Evolutionary conservation across 2,329 filamentous ascomycete genomes (phyloP), one percentile per base, ranked within the genome.

Genomic region (Pseudogymnoascus sp.): DNA sequence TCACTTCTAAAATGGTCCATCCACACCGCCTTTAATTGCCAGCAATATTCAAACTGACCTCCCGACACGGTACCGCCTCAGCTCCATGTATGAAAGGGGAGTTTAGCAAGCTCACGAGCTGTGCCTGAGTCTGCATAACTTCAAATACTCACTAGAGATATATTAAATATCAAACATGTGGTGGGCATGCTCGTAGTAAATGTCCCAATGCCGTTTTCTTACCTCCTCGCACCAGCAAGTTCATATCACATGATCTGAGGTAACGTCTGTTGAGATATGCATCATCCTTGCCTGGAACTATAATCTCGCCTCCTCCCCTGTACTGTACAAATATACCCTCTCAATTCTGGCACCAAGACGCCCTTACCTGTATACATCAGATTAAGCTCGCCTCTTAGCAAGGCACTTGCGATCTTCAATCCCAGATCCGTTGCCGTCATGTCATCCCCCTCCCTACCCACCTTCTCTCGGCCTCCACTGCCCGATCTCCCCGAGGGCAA

Each of bases 21-120:
- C n/a, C 25, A 53, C 47, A 53, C 47, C 47, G 47, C 47, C 47
- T 53, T 53, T 53, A 33, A 53, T 9, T 53, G 47, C 47, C n/a
- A 28, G 47, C 25, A 53, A 15, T 53, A 53, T 53, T 9, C n/a
- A 33, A 8, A 12, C 0, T 7, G n/a, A 18, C 5, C 2, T 11
- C 25, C 25, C 25, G 30, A 50, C 25, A 15, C 7, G 43, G 25
- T 50, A 50, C 43, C 43, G 43, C 43, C 43, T 30, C 5, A n/a
- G 6, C 28, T 53, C 28, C 18, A 18, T 53, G 5, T 14, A 12
- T 12, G 25, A 53, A 53, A 33, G n/a, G 25, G 7, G 4, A n/a
- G 28, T 53, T 33, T 12, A 33, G 33, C n/a, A 33, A 53, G 47
- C 47, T 33, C n/a, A 12, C 3, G n/a, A 33, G 47, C 25, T 53